Conservation (phyloP, 352 stramenopile species). For the Phytopythium aichiense region DNA sequence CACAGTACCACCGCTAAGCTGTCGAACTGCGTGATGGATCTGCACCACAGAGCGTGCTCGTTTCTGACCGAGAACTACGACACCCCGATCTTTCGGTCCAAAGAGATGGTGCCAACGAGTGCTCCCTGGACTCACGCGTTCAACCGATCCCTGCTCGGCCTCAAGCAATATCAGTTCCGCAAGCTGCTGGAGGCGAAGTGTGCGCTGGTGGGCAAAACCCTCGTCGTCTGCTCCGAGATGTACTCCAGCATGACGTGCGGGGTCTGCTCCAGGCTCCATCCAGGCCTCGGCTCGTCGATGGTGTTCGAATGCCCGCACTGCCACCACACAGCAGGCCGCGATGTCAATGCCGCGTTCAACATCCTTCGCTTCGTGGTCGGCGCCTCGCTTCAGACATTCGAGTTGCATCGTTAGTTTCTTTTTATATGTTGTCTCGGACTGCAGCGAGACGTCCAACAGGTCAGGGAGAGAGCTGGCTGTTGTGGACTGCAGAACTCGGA, state of each 20-base stretch:
- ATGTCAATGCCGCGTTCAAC: not conserved
- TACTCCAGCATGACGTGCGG: not conserved
- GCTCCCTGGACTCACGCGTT: not conserved
- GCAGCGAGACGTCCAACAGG: too few species aligned
- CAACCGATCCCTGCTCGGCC: not conserved
- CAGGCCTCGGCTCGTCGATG: not conserved
- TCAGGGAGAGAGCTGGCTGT: too few species aligned
- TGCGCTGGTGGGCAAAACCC: not conserved
- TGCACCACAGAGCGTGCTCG: too few species aligned
- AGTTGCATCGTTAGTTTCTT: too few species aligned
- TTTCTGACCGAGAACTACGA: slow-evolving; percentile 1
- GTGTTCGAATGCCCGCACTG: not conserved
- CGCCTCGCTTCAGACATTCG: too few species aligned
- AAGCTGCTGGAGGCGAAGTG: not conserved
- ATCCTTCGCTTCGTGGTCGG: too few species aligned
- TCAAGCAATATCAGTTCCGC: not conserved
- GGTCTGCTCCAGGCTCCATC: not conserved
- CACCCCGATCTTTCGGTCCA: not conserved
- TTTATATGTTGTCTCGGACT: too few species aligned
- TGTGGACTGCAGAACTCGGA: too few species aligned
- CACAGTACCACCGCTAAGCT: too few species aligned
- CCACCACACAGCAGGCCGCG: not conserved
- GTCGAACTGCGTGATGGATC: too few species aligned
- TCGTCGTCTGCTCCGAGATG: not conserved
- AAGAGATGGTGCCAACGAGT: not conserved